A percentile compares a stretch with the other conserved stretches of the same genome.
Evolutionary conservation across 352 stramenopile species (phyloP).

Genomic region (Phytophthora fragariae): DNA sequence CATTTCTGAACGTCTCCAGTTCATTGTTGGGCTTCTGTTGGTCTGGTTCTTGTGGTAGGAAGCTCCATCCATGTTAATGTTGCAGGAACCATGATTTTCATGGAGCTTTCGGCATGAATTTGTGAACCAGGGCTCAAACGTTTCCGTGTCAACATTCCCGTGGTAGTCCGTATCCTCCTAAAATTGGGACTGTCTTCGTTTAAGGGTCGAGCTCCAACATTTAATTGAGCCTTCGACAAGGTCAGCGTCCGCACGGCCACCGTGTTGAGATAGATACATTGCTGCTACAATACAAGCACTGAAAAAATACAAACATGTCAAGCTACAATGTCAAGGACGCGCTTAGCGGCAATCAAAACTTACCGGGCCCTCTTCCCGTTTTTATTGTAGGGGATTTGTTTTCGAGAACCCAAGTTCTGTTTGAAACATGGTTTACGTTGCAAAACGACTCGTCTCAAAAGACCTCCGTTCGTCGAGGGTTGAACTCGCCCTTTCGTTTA

Average conservation of each 20-base stretch:
- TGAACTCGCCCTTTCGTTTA: not conserved
- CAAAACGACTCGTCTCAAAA: constrained; percentile 8
- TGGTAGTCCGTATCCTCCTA: not conserved
- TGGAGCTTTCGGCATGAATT: not conserved
- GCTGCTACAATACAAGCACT: constrained; percentile 7
- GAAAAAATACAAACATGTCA: not conserved
- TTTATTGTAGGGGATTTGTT: constrained; percentile 4
- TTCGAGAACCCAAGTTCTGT: not conserved
- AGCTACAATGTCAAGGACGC: no score
- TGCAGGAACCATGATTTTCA: not conserved
- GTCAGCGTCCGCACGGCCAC: not conserved
- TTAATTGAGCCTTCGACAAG: not conserved
- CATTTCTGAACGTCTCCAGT: no score
- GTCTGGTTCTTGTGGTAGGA: no score
- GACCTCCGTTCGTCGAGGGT: not conserved
- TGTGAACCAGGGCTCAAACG: not conserved
- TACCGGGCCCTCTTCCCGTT: not conserved
- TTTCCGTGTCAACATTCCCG: not conserved
- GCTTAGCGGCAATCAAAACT: no score
- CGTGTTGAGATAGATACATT: not conserved
- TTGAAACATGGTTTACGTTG: not conserved
- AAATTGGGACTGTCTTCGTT: not conserved
- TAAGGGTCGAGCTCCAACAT: not conserved
- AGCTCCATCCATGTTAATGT: no score
- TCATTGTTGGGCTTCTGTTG: no score